Base-by-base conservation (phyloP, 257 asterid genomes). In the Ocimum tenuiflorum region DNA sequence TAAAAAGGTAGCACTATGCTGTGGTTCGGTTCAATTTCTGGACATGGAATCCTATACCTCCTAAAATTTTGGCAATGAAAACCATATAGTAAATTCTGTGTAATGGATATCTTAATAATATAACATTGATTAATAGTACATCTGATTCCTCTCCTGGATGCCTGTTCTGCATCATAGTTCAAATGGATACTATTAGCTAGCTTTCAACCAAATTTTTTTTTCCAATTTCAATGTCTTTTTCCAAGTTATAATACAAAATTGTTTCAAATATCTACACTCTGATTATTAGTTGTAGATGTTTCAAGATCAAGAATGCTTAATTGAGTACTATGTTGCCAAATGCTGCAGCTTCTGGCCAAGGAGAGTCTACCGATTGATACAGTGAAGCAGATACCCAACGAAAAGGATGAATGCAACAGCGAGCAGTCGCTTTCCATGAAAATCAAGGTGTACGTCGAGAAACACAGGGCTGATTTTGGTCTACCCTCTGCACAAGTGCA, bases 401-500 rank as follows among this genome's bases (percentile, higher is more conserved):
- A 71, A 59, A 71, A 64, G 9, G 52, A 42, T 29, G 81, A 71
- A 17, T 7, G 50, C 67, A 41, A 65, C 36, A 66, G 54, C 3
- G 57, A 66, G 8, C 36, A 15, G 57, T 74, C 72, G 6, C 46
- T 23, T 42, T 54, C 71, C 52, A 47, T 59, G 20, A 63, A 56
- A 46, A 69, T 83, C 64, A 75, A 77, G 63, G 4, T 9, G 41
- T 83, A 62, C 73, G 81, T 83, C 1, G 81, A 79, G 72, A 71
- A 79, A 57, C 79, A 72, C 43, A 78, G 76, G 36, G 19, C 66
- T 46, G 81, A 74, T 24, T 70, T 78, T 60, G 83, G 89, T 8
- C 66, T 83, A 71, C 86, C 89, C 64, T 81, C 85, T 59, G 38
- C 71, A 27, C 63, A 69, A 70, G 59, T 76, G 35, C 86, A 81